Evolutionary conservation across 2,329 filamentous ascomycete genomes (phyloP), one percentile per base, ranked within the genome.

Genomic region (Volutella citrinella): DNA sequence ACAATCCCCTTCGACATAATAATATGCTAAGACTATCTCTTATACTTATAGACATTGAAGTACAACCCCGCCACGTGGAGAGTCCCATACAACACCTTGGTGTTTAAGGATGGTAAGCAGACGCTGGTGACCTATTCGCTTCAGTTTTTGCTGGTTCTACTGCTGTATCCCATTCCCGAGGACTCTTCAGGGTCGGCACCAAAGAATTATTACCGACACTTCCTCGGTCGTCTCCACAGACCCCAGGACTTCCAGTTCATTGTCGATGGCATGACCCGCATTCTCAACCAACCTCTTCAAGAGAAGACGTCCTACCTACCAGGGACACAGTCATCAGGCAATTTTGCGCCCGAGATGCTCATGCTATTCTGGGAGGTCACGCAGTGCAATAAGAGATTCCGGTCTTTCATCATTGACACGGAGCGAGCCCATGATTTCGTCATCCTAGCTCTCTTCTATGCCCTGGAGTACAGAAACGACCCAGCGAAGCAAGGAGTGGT

Each of bases 221-320:
- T 94, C 48, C 77, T 95, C 19, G 87, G 93, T 19, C 80, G 91
- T 22, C 65, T 98, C 27, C 93, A 97, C 63, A 80, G 93, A 28
- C 87, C 91, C 2, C 89, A 96, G 59, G 93, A 98, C 59, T 97
- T 98, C 54, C 93, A 98, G 59, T 98, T 98, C 57, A 80, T 97
- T 16, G 87, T 94, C 10, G 90, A 96, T 56, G 90, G 90, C 30
- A 95, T 96, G 83, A 90, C 84, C 1, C 80, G 89, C 50, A 87
- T 97, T 29, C 69, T 98, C 31, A 93, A 94, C 50, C 91, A 96
- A 50, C 91, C 91, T 16, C 80, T 96, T 43, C 88, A 95, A 64
- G 84, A 88, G 26, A 94, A 88, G 38, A 78, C 79, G 10, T 91
- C 90, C 2, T 96, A 95, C 59, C 78, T 96, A 3, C 89, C 91